Evolutionary conservation across 495 filamentous ascomycete genomes (phyloP), one percentile per base, ranked within the genome.

Genomic region (Saxispiralis lemnorum): DNA sequence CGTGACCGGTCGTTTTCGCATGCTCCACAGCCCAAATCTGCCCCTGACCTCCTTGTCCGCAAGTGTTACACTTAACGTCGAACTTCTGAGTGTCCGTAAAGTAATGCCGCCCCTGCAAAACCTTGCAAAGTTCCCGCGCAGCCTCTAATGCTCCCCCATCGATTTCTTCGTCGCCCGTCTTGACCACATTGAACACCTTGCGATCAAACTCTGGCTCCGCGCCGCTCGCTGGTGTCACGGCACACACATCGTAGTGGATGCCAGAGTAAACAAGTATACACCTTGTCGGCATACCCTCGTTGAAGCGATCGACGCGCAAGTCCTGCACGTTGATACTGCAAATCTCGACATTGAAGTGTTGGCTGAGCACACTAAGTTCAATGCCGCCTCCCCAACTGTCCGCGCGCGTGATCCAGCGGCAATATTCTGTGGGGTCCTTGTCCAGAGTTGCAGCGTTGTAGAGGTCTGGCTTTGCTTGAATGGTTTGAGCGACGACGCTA

Each of bases 331-430:
- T 83, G 31, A 93, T 75, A 30, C 79, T 81, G 59, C 75, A 79
- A 51, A 97, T 87, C 59, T 97, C 86, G 33, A 93, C 65, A 35
- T 75, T 70, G 60, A 95, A 94, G 39, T 92, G 75, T 45, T 86
- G 76, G 35, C 81, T 81, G 16, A 97, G 60, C 46, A 94, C 84
- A 35, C 71, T 72, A 6, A 97, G 68, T 55, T 97, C 89, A 46
- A 96, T 95, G 2, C 71, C 82, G 17, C 89, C 89, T 33, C 89
- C 89, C 89, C 89, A 97, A 0, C 79, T 77, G 51, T 80, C 74
- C 43, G 78, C 73, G 24, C 74, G 76, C 51, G 78, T 72, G 45
- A 97, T 92, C 71, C 83, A 84, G n/a, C 65, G 58, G 54, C 83
- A 89, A 59, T 97, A 97, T 2, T 74, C 69, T 33, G 81, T 68